Conservation (phyloP, 2,329 filamentous ascomycete genomes). For the Kalmusia sp. region DNA sequence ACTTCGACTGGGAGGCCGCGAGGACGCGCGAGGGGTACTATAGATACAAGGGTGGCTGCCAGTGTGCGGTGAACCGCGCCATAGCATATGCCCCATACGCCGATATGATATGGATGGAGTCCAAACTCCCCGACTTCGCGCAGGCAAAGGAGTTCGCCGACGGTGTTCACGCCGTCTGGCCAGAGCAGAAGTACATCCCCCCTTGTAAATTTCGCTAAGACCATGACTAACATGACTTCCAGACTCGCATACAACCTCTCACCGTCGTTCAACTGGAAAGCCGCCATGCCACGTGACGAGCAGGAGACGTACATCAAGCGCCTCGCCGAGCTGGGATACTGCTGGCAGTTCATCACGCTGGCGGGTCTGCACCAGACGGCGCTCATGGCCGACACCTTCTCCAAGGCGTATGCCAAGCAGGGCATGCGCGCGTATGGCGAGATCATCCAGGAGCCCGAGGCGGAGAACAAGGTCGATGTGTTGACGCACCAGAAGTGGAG, state of each 20-base stretch:
- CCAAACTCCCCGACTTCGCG: conserved; percentile 87
- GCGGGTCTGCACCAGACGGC: conserved; percentile 95
- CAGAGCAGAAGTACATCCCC: conserved; percentile 84
- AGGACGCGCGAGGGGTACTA: conserved; percentile 96
- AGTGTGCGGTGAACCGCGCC: conserved; percentile 89
- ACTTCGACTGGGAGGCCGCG: conserved; percentile 95
- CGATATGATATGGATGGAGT: conserved; percentile 99
- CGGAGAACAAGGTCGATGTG: conserved; percentile 87
- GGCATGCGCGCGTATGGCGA: conserved; percentile 98
- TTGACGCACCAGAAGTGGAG: conserved; percentile 99
- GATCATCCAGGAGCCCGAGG: conserved; percentile 97
- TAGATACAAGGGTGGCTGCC: conserved; percentile 87
- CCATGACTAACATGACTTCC: conserved; percentile 14
- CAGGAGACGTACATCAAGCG: conserved; percentile 98
- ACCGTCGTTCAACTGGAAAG: conserved; percentile 99
- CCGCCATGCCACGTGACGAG: conserved; percentile 87
- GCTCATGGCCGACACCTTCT: conserved; percentile 88
- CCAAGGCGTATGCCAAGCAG: conserved; percentile 77
- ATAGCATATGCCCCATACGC: conserved; percentile 91
- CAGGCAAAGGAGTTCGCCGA: conserved; percentile 94
- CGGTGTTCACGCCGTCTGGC: conserved; percentile 92
- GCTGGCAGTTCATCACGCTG: conserved; percentile 99
- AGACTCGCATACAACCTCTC: conserved; percentile 98
- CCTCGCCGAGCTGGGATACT: conserved; percentile 87
- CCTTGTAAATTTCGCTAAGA: background rate